Percentiles rank a stretch among this genome's conserved stretches.
phyloP scores from a whole-genome alignment of 768 basidiomycete genomes.

The Lactarius psammicola region DNA sequence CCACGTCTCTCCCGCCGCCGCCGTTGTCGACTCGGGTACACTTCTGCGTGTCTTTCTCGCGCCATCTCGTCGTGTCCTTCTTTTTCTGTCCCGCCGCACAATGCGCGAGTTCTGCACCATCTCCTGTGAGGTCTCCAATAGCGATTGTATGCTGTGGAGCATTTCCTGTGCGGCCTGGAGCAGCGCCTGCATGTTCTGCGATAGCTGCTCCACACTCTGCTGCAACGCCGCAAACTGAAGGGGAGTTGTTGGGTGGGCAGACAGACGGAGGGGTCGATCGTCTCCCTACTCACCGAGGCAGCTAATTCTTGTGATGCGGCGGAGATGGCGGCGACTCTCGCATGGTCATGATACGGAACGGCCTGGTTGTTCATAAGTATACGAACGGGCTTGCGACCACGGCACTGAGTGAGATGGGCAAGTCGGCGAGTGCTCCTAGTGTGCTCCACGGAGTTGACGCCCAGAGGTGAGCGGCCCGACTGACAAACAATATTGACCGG shows the following conservation, averaged over 20 bases:
- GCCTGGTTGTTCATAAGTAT: constrained; percentile 15
- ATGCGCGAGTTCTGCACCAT: neutral
- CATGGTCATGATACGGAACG: neutral
- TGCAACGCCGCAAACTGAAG: constrained; percentile 25
- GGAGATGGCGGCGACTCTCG: neutral
- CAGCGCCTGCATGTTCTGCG: constrained; percentile 11
- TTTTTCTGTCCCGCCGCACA: neutral
- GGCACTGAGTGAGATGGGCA: neutral
- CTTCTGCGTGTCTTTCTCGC: neutral
- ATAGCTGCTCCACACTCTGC: constrained; percentile 25
- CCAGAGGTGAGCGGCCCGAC: neutral
- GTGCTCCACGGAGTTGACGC: neutral
- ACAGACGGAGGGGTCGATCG: neutral
- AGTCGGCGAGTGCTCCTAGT: neutral
- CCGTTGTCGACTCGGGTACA: neutral
- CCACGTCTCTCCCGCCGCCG: neutral
- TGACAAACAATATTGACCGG: neutral
- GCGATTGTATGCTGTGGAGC: constrained; percentile 13
- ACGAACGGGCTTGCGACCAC: neutral
- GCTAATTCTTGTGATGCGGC: neutral
- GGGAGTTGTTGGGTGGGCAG: neutral
- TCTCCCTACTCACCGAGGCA: constrained; percentile 12
- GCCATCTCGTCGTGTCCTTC: neutral
- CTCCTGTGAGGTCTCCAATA: constrained; percentile 5
- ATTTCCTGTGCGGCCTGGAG: constrained; percentile 12